Base-by-base conservation (phyloP, 768 basidiomycete species). In the Termitomyces sp. region DNA sequence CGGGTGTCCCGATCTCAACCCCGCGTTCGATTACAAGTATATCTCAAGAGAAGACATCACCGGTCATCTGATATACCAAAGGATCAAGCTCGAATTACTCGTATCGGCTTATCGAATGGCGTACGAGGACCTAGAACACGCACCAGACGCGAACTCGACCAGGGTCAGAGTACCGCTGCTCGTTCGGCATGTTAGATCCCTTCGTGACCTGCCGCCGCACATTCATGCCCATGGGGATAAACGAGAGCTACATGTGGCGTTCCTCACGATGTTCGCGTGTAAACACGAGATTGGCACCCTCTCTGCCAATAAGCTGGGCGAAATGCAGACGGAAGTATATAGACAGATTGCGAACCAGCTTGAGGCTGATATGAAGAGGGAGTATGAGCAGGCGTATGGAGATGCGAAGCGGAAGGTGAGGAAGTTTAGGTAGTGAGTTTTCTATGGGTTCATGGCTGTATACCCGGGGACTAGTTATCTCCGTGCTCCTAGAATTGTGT, bases 21-120 rank as follows among this genome's bases (percentile, higher is more conserved):
- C 38, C 20, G 38, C 31, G n/a, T 59, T 42, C 42, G 58, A 59
- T 32, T 59, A 59, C 58, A 59, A 29, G n/a, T 38, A 50, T n/a
- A 59, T 59, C 14, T 50, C 49, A 2, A 42, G 20, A 32, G 37
- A 42, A 12, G 50, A 42, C 42, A 31, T 59, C 31, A 25, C 40
- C 2, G 25, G 31, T 5, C 38, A 59, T 34, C n/a, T 42, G 14
- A 43, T 31, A 9, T 59, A 43, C 17, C 42, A 34, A 5, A 31
- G 42, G 43, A 56, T 56, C n/a, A 43, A 45, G 11, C 55, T 56
- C 42, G 55, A 56, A 11, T 32, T 56, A 2, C 55, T 56, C 31
- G 32, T 40, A 11, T 56, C 55, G 17, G 55, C 55, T 12, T 56
- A 42, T 12, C 40, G 14, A 14, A 56, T 56, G 55, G 55, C 55